Conservation (phyloP, 192 early-diverging fungal species). For the Backusella westeae region DNA sequence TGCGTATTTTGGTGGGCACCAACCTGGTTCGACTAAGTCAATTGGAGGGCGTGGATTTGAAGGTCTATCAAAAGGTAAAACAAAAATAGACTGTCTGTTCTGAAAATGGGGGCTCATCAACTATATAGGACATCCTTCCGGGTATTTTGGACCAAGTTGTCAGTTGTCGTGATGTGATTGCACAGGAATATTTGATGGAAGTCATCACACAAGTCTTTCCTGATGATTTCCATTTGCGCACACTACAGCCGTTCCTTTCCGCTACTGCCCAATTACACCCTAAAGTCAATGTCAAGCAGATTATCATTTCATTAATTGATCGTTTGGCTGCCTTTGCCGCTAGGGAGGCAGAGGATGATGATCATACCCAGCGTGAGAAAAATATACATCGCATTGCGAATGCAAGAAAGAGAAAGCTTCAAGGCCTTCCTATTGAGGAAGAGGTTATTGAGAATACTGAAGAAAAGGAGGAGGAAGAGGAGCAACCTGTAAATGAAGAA, state of each 20-base stretch:
- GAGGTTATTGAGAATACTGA: not conserved
- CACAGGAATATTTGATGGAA: constrained; percentile 99
- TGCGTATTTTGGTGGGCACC: constrained; percentile 92
- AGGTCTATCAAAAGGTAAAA: constrained; percentile 72
- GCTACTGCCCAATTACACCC: constrained; percentile 89
- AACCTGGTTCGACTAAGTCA: constrained; percentile 96
- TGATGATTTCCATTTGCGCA: constrained; percentile 95
- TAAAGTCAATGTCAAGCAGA: constrained; percentile 95
- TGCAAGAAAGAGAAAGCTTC: constrained; percentile 5
- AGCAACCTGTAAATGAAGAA: not conserved
- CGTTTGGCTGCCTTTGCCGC: constrained; percentile 91
- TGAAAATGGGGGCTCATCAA: too few species aligned
- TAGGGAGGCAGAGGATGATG: constrained; percentile 60
- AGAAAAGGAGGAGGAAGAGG: constrained; percentile 9
- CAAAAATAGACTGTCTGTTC: not conserved
- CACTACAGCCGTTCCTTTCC: constrained; percentile 83
- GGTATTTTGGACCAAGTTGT: constrained; percentile 94
- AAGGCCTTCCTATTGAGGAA: constrained; percentile 33
- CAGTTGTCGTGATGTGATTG: constrained; percentile 96
- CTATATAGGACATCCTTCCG: constrained; percentile 76
- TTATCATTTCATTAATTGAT: constrained; percentile 94
- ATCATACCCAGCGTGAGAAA: constrained; percentile 24
- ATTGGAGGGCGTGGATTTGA: constrained; percentile 82
- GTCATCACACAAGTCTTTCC: constrained; percentile 98
- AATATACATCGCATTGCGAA: constrained; percentile 8